Conservation (phyloP, 352 stramenopile genomes). For the Pythium dissotocum region DNA sequence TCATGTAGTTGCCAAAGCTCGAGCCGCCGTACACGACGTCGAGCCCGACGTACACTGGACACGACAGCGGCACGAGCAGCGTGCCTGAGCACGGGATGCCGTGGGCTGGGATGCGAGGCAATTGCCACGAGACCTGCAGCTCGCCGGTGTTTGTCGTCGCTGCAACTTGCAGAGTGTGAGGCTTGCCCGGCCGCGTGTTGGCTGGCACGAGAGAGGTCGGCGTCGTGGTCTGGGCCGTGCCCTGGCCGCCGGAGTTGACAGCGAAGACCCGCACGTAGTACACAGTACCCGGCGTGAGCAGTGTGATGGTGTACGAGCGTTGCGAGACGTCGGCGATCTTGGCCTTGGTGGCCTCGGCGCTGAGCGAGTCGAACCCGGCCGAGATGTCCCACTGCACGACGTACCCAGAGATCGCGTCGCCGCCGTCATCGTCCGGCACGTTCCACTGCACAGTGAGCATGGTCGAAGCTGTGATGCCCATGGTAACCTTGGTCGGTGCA, state of each 20-base stretch:
- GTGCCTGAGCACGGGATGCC: constrained; percentile 70
- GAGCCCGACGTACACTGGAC: constrained; percentile 57
- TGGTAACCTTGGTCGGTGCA: constrained; percentile 80
- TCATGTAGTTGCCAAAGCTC: constrained; percentile 89
- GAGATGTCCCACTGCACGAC: constrained; percentile 93
- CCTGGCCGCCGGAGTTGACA: constrained; percentile 54
- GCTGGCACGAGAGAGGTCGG: constrained; percentile 50
- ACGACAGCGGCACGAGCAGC: constrained; percentile 49
- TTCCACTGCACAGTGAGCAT: constrained; percentile 92
- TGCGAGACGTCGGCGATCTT: constrained; percentile 58
- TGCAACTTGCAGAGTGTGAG: constrained; percentile 45
- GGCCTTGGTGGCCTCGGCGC: constrained; percentile 58
- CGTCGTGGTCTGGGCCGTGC: constrained; percentile 54
- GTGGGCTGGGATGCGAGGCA: constrained; percentile 61
- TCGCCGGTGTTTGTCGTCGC: constrained; percentile 34
- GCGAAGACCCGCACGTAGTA: constrained; percentile 93
- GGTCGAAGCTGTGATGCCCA: constrained; percentile 78
- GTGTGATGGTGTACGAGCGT: constrained; percentile 75
- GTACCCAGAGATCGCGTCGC: constrained; percentile 88
- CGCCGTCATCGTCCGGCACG: constrained; percentile 84
- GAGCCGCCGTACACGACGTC: constrained; percentile 92
- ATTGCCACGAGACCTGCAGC: constrained; percentile 66
- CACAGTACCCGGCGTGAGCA: constrained; percentile 73
- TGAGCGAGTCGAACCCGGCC: constrained; percentile 84
- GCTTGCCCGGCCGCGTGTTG: constrained; percentile 67